These are phyloP conservation scores for bread wheat (Triticum aestivum) DNA, from an alignment of 176 grass and related monocot genomes.

Conservation along the genomic window DNA sequence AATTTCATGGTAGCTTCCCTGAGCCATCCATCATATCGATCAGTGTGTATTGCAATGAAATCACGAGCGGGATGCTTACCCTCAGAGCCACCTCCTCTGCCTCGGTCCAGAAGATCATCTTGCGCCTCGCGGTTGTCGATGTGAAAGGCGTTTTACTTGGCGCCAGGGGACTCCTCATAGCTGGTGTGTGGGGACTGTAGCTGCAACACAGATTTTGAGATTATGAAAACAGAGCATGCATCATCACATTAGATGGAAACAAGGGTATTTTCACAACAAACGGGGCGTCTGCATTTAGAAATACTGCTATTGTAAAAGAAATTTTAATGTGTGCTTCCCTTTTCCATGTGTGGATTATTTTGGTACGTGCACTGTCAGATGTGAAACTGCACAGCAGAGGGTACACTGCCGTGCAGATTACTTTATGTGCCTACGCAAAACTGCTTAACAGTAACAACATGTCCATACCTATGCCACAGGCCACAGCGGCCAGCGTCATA, in stretches of 20 bases:
- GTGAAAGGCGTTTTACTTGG: constrained; percentile 3
- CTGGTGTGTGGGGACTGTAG: constrained; percentile 28
- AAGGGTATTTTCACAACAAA: background rate
- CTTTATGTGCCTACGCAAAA: background rate
- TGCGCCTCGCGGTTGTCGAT: constrained; percentile 31
- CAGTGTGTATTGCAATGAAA: too few species aligned
- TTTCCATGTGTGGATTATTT: background rate
- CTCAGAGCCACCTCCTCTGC: constrained; percentile 53
- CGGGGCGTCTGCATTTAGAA: background rate
- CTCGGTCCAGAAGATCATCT: constrained; percentile 39
- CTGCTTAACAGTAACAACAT: background rate
- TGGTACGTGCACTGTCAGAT: background rate
- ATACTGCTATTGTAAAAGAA: background rate
- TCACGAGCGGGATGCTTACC: background rate
- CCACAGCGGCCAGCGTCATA: background rate
- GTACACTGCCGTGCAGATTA: background rate
- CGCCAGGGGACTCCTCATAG: constrained; percentile 17
- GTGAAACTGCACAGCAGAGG: background rate
- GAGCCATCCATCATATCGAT: background rate
- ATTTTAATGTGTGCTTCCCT: background rate
- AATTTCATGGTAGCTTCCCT: background rate
- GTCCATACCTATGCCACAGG: background rate
- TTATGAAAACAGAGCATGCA: background rate
- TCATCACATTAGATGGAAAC: background rate
- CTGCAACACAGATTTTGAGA: constrained; percentile 43